Percentiles rank a stretch among this genome's conserved stretches.
Conservation (phyloP, 305 asterid genomes). For the Solanum hybrid region DNA sequence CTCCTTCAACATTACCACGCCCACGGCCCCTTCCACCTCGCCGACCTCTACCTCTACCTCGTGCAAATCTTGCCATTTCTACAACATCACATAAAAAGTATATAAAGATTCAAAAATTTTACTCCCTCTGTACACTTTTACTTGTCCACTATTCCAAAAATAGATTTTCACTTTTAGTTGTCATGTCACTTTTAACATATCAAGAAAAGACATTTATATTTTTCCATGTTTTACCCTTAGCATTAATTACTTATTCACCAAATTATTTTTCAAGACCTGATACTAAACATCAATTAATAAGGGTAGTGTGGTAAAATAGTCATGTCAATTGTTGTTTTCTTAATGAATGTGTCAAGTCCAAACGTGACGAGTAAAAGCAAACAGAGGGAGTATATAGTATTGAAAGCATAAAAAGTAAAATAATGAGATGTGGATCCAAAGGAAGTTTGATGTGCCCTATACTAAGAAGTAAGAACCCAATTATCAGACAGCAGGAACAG, state of each 20-base stretch:
- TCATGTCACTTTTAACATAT: background rate
- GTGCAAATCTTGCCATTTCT: background rate
- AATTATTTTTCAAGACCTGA: background rate
- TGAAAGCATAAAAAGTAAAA: background rate
- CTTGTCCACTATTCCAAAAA: background rate
- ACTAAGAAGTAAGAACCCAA: background rate
- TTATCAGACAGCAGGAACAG: background rate
- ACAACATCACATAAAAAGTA: background rate
- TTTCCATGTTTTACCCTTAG: background rate
- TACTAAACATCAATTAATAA: background rate
- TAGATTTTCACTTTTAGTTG: background rate
- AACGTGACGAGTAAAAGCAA: background rate
- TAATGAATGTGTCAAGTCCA: background rate
- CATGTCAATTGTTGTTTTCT: background rate
- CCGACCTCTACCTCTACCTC: conserved; percentile 2
- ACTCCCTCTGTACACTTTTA: background rate
- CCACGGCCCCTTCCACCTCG: background rate
- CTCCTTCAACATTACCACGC: background rate
- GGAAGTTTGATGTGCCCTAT: background rate
- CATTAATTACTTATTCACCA: background rate
- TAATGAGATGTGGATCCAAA: background rate
- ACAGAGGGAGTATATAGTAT: background rate
- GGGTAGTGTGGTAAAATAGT: background rate
- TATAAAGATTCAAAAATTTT: background rate
- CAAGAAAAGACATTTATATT: background rate